Percentiles rank a stretch among this genome's conserved stretches.
phyloP scores from a whole-genome alignment of 108 stramenopile genomes.

The Schizochytrium sp. region DNA sequence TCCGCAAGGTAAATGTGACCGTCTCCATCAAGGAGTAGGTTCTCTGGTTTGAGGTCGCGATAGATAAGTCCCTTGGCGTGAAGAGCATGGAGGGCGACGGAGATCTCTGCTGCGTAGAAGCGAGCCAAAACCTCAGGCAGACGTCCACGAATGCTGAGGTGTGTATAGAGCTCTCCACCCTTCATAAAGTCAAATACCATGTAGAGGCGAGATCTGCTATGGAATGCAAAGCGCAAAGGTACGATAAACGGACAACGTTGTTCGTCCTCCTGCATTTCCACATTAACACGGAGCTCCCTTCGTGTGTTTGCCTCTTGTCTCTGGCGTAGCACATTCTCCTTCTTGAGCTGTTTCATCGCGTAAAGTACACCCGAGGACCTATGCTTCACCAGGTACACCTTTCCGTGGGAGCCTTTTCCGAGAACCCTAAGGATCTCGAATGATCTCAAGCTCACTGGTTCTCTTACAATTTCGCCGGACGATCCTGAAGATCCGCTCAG shows the following conservation, averaged over 20 bases:
- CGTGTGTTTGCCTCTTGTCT: slow-evolving; percentile 66
- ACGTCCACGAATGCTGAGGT: slow-evolving; percentile 74
- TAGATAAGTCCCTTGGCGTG: slow-evolving; percentile 91
- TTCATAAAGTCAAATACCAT: slow-evolving; percentile 77
- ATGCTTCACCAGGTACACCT: slow-evolving; percentile 73
- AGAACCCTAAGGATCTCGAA: slow-evolving; percentile 70
- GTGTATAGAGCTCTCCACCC: slow-evolving; percentile 79
- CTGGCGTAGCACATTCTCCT: slow-evolving; percentile 70
- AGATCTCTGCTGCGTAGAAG: slow-evolving; percentile 81
- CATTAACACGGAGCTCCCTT: slow-evolving; percentile 74
- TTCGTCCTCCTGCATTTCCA: slow-evolving; percentile 73
- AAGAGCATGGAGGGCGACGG: slow-evolving; percentile 76
- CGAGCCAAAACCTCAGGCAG: slow-evolving; percentile 73
- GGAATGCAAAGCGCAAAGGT: slow-evolving; percentile 76
- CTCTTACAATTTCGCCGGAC: slow-evolving; percentile 20
- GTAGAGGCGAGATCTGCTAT: slow-evolving; percentile 76
- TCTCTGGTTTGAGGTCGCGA: slow-evolving; percentile 88
- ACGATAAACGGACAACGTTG: slow-evolving; percentile 80
- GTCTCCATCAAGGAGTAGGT: slow-evolving; percentile 73
- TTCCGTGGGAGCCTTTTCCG: slow-evolving; percentile 74
- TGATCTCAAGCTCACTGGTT: slow-evolving; percentile 51
- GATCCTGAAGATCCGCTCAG: slow-evolving; percentile 43
- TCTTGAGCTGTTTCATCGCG: slow-evolving; percentile 79
- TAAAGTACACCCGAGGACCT: slow-evolving; percentile 64
- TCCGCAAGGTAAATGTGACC: slow-evolving; percentile 80